phyloP scores from a whole-genome alignment of 805 yeast genomes.

The Yamadazyma laniorum region DNA sequence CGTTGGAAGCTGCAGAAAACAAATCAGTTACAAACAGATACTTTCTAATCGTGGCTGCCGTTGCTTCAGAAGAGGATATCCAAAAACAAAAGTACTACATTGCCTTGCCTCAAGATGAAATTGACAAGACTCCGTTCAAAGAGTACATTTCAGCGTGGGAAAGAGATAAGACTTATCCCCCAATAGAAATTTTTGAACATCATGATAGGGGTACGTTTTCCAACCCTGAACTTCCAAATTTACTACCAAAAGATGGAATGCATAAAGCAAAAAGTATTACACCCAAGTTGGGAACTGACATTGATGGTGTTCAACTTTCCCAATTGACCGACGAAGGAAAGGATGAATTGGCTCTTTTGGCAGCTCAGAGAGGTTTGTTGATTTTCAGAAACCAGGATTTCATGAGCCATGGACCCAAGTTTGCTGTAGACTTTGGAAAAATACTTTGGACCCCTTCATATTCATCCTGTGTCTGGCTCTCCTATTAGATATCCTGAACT shows the following conservation, averaged over 20 bases:
- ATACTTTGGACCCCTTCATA: conserved; percentile 40
- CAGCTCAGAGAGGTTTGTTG: conserved; percentile 67
- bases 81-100: conserved; percentile 12
- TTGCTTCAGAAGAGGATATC: not conserved
- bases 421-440: conserved; percentile 31
- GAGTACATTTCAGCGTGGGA: conserved; percentile 34
- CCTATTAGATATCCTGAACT: conserved; percentile 32
- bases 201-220: conserved; percentile 60
- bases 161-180: conserved; percentile 42
- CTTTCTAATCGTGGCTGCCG: too few relatives aligned
- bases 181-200: conserved; percentile 52
- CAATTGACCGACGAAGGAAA: conserved; percentile 51
- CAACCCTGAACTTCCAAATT: conserved; percentile 49
- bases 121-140: conserved; percentile 18
- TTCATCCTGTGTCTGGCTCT: conserved; percentile 46
- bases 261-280: conserved; percentile 42
- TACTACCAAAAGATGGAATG: conserved; percentile 40
- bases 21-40: too few relatives aligned
- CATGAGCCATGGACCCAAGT: conserved; percentile 35
- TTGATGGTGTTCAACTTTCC: conserved; percentile 58
- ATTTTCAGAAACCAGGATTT: conserved; percentile 67
- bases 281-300: conserved; percentile 72
- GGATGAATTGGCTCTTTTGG: conserved; percentile 64
- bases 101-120: conserved; percentile 14
- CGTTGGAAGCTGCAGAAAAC: too few relatives aligned